Conservation (phyloP, 306 rosid species). For the Acacia crassicarpa region DNA sequence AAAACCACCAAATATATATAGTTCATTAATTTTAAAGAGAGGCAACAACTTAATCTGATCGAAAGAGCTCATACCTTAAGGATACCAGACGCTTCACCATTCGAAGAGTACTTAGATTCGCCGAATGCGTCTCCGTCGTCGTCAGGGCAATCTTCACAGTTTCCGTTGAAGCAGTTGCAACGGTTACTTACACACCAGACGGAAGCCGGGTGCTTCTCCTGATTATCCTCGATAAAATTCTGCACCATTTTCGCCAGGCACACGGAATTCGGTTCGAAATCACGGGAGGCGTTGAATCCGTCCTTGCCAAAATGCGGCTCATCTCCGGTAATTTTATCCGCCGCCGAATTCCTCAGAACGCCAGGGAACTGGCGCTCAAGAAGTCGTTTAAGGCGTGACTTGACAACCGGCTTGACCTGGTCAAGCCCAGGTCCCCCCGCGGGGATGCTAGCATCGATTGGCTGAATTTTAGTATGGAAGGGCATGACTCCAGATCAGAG, state of each 20-base stretch:
- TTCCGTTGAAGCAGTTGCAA: slow-evolving; percentile 70
- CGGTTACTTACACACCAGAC: slow-evolving; percentile 58
- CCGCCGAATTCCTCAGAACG: slow-evolving; percentile 48
- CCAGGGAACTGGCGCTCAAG: slow-evolving; percentile 72
- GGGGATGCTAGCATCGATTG: slow-evolving; percentile 54
- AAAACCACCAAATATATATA: background rate
- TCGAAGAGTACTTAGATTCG: slow-evolving; percentile 40
- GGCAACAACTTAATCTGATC: background rate
- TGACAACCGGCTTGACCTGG: slow-evolving; percentile 60
- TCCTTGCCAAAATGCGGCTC: slow-evolving; percentile 46
- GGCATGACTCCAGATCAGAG: slow-evolving; percentile 41
- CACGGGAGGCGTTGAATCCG: slow-evolving; percentile 30
- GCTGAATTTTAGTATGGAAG: slow-evolving; percentile 81
- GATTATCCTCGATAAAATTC: slow-evolving; percentile 75
- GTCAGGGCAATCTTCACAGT: slow-evolving; percentile 54
- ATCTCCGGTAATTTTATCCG: slow-evolving; percentile 47
- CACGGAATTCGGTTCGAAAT: slow-evolving; percentile 73
- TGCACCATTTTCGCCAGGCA: slow-evolving; percentile 86
- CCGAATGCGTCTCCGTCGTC: slow-evolving; percentile 50
- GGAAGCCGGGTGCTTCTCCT: slow-evolving; percentile 52
- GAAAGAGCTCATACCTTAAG: slow-evolving; percentile 55
- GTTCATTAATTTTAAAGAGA: background rate
- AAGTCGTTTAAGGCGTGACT: slow-evolving; percentile 77
- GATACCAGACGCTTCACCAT: slow-evolving; percentile 58
- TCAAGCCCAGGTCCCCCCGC: slow-evolving; percentile 46